A percentile compares a stretch with the other conserved stretches of the same genome.
Conservation (phyloP, 164 flowering plant species). For the Sedum album region DNA sequence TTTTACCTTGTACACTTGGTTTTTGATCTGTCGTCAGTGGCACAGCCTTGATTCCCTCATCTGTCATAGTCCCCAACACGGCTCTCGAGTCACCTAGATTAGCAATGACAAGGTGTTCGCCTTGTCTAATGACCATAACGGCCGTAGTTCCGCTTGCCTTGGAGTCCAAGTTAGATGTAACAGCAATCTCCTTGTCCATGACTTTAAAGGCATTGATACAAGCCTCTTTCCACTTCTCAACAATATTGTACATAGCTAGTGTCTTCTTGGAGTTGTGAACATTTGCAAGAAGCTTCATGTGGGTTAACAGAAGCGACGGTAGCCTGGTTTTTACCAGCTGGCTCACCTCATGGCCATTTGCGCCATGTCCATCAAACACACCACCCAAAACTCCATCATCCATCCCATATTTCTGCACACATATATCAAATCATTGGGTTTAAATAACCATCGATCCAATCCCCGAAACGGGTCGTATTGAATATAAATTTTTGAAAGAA, state of each 20-base stretch:
- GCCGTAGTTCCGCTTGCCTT: conserved; percentile 79
- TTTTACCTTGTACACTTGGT: conserved; percentile 59
- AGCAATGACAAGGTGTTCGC: conserved; percentile 53
- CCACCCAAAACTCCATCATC: conserved; percentile 56
- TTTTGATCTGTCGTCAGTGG: conserved; percentile 72
- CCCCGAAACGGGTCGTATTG: neutral
- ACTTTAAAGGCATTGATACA: conserved; percentile 48
- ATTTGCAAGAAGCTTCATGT: conserved; percentile 25
- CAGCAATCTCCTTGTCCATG: conserved; percentile 80
- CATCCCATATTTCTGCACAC: conserved; percentile 55
- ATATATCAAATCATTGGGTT: too few species aligned
- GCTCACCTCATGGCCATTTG: conserved; percentile 71
- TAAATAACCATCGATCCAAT: neutral
- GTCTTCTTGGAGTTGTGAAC: conserved; percentile 10
- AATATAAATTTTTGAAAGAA: neutral
- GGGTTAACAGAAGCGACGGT: conserved; percentile 38
- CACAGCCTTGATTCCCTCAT: conserved; percentile 31
- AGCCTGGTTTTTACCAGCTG: conserved; percentile 48
- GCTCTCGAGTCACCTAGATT: conserved; percentile 94
- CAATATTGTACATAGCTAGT: conserved; percentile 13
- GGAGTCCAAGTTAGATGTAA: conserved; percentile 45
- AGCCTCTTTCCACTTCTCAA: conserved; percentile 51
- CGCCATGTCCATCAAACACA: conserved; percentile 89
- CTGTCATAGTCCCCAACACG: conserved; percentile 51
- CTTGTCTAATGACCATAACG: conserved; percentile 63